These are phyloP conservation scores for Verticillium nubilum DNA, from an alignment of 2,329 filamentous ascomycete genomes.

Conservation along the genomic window DNA sequence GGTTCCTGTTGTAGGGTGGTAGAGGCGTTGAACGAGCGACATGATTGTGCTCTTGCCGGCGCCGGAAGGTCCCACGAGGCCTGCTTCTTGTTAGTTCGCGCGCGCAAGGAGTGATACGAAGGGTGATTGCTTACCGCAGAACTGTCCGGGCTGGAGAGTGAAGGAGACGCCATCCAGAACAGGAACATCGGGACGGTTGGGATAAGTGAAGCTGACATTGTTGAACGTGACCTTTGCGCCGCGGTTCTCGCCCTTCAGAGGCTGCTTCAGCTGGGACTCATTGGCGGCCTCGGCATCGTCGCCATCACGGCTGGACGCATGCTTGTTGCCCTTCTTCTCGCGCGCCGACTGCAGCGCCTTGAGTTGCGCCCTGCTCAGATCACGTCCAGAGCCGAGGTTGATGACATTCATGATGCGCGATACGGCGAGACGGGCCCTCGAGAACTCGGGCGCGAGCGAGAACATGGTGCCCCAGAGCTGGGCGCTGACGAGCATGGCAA, in stretches of 20 bases:
- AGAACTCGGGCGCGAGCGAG: conserved; percentile 58
- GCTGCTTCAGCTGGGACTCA: conserved; percentile 14
- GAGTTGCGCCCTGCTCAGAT: conserved; percentile 18
- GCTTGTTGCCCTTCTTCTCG: background rate
- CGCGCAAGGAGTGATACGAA: no score
- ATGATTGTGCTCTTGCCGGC: conserved; percentile 44
- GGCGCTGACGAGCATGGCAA: conserved; percentile 56
- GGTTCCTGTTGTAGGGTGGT: conserved; percentile 40
- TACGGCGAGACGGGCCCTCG: conserved; percentile 49
- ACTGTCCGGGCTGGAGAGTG: conserved; percentile 28
- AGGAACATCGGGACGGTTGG: conserved; percentile 46
- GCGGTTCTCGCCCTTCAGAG: conserved; percentile 10
- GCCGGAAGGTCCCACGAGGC: conserved; percentile 38
- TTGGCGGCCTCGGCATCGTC: conserved; percentile 36
- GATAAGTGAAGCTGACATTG: conserved; percentile 55
- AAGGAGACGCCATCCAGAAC: conserved; percentile 37
- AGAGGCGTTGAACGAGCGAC: conserved; percentile 46
- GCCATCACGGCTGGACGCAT: background rate
- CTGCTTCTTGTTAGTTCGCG: conserved; percentile 3
- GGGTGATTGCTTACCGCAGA: conserved; percentile 24
- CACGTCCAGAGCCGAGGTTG: conserved; percentile 17
- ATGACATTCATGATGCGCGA: conserved; percentile 35
- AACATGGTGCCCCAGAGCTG: conserved; percentile 61
- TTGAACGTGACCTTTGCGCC: conserved; percentile 42
- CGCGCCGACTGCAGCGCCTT: background rate